These are phyloP conservation scores for Coemansia sp. DNA, from an alignment of 192 early-diverging fungal species.

Conservation along the genomic window DNA sequence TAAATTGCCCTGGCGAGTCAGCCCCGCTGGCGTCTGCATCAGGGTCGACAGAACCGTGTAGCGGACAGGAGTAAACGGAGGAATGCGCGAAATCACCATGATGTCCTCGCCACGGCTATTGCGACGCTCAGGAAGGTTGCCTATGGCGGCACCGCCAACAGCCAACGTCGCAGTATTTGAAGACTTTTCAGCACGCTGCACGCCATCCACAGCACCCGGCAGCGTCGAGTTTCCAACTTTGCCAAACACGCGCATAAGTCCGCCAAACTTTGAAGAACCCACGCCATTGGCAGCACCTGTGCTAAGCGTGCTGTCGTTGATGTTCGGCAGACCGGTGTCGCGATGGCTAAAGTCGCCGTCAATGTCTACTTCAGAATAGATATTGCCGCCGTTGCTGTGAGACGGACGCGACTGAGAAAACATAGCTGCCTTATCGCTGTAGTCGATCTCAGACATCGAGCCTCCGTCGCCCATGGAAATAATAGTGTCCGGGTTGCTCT, in stretches of 20 bases:
- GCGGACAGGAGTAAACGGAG: slow-evolving; percentile 54
- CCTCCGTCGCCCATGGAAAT: slow-evolving; percentile 23
- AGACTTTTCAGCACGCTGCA: slow-evolving; percentile 10
- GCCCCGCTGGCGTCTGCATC: slow-evolving; percentile 51
- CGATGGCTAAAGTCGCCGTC: too few species aligned
- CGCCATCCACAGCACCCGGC: background rate
- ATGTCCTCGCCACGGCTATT: slow-evolving; percentile 56
- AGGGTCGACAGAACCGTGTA: slow-evolving; percentile 49
- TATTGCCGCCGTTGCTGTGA: slow-evolving; percentile 5
- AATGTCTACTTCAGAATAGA: background rate
- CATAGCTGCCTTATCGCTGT: slow-evolving; percentile 33
- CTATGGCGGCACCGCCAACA: slow-evolving; percentile 46
- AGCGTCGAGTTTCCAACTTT: background rate
- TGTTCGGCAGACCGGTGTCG: background rate
- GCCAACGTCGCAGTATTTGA: slow-evolving; percentile 47
- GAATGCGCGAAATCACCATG: slow-evolving; percentile 52
- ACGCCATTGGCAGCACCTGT: background rate
- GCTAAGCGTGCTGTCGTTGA: background rate
- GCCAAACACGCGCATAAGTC: slow-evolving; percentile 9
- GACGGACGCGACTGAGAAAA: slow-evolving; percentile 7
- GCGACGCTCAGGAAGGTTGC: slow-evolving; percentile 49
- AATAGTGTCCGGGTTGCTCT: slow-evolving; percentile 54
- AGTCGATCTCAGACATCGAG: slow-evolving; percentile 27
- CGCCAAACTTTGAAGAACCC: slow-evolving; percentile 3
- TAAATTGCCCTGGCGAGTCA: slow-evolving; percentile 49